Base-by-base conservation (phyloP, 1,139 yeast species). In the Candida tropicalis region DNA sequence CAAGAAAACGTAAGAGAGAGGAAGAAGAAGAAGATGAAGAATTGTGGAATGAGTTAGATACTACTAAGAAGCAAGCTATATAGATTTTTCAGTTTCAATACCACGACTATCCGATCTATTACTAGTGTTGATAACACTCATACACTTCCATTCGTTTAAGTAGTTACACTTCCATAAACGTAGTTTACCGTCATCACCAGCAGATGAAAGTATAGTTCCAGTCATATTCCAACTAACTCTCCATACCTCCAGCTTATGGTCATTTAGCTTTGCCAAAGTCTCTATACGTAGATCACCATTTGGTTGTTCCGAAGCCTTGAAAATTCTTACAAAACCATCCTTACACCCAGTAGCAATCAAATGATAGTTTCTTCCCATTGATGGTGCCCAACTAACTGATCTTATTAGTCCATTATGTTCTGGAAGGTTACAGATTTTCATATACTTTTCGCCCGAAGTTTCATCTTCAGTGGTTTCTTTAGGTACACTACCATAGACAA, bases 311-410 rank as follows among this genome's bases (percentile, higher is more conserved):
- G 39, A 73, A 3, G 90, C 74, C 62, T 86, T 87, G 71, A 85
- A 91, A 3, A 93, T 85, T 42, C 98, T 77, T 15, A 93, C 91
- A 57, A 73, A 82, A 0, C 98, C 99, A 62, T 93, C 99, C 62
- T 90, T 90, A 60, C 96, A 89, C 2, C 96, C 99, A 0, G 98
- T 91, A 1, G 99, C 99, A 37, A 93, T 76, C 41, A 90, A 68
- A 56, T 93, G 96, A 61, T 82, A 87, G 47, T 84, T 82, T 52
- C 97, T 73, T 2, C 98, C 99, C 86, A 91, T 88, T 0, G 95
- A 83, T 5, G 98, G 97, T 0, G 98, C 99, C 99, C 99, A 93
- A 38, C 95, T 79, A 7, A 93, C 90, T 29, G 93, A 87, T 52
- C 98, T 73, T 35, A 93, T 89, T 39, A 93, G 74, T 2, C 96